Evolutionary conservation across 2,329 filamentous ascomycete genomes (phyloP), one percentile per base, ranked within the genome.

Genomic region (Neonectria ditissima): DNA sequence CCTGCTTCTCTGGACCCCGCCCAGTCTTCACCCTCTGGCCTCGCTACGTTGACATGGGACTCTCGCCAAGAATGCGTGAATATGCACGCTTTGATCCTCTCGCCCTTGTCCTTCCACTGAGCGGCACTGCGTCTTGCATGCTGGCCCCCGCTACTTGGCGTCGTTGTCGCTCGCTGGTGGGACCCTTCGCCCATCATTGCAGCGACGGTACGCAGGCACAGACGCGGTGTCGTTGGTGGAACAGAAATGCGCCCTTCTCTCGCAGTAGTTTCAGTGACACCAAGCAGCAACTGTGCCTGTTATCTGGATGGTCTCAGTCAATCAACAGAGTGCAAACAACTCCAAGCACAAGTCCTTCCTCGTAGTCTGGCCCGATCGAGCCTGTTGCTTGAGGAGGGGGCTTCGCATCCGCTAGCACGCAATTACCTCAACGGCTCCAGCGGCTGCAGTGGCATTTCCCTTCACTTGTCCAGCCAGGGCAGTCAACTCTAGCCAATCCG

Each of bases 371-470:
- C n/a, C 26, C 26, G 45, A 26, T 47, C 37, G 18, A 18, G 14
- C 13, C 22, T 5, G 34, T 54, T 18, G 11, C 34, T 55, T 54
- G 39, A 45, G 45, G 48, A 30, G 16, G 44, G 39, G 41, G n/a
- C 44, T 48, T 48, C 30, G 37, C 59, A 53, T 44, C 37, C 18
- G 48, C 48, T 55, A 60, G 28, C 52, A 48, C 48, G 32, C 18
- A 62, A 62, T 65, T 55, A 32, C 44, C 55, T 63, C 59, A 63
- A 59, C 55, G 63, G 63, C 52, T 47, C 55, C 55, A 47, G 59
- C 59, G 51, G 59, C 59, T 58, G 55, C 37, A 28, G 39, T 45
- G 32, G 28, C 59, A 45, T 41, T 55, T 52, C 45, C 22, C 45
- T 53, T 16, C 59, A 41, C 55, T 47, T 50, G 54, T 50, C 39